A percentile compares a stretch with the other conserved stretches of the same genome.
Evolutionary conservation across 2,329 filamentous ascomycete genomes (phyloP).

Genomic region (Phialocephala sp.): DNA sequence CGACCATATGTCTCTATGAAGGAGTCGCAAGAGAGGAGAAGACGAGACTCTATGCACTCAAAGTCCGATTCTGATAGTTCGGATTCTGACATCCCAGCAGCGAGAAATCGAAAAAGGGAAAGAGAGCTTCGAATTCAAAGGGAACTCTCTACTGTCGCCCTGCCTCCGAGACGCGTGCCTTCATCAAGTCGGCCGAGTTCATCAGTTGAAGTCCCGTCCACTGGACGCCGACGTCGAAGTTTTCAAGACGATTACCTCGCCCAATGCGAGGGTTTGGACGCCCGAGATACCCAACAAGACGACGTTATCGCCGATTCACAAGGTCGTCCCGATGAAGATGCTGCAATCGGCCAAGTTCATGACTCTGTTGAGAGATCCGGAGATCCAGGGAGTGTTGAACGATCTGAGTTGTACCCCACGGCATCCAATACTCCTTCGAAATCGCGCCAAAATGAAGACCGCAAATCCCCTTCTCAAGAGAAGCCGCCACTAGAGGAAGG

Average conservation of each 20-base stretch:
- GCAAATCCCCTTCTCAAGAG: background rate
- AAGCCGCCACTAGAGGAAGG: background rate
- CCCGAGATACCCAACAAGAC: conserved; percentile 28
- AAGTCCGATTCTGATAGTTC: conserved; percentile 33
- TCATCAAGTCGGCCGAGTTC: conserved; percentile 20
- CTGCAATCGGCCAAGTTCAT: background rate
- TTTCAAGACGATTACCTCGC: conserved; percentile 38
- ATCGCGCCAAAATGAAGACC: background rate
- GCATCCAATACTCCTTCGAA: background rate
- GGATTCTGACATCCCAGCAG: conserved; percentile 30
- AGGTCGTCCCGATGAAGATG: background rate
- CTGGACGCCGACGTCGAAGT: conserved; percentile 31
- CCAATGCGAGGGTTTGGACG: conserved; percentile 37
- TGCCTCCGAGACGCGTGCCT: conserved; percentile 18
- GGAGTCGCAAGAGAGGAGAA: conserved; percentile 40
- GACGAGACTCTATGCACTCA: conserved; percentile 9
- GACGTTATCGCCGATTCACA: conserved; percentile 41
- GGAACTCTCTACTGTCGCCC: conserved; percentile 28
- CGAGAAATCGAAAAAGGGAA: conserved; percentile 12
- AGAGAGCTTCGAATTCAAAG: conserved; percentile 27
- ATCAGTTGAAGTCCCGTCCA: conserved; percentile 31
- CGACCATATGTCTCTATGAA: conserved; percentile 38
- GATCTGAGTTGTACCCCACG: background rate
- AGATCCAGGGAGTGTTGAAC: background rate
- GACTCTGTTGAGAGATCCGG: background rate